phyloP scores from a whole-genome alignment of 2,329 filamentous ascomycete species.

The Fusarium devonianum region DNA sequence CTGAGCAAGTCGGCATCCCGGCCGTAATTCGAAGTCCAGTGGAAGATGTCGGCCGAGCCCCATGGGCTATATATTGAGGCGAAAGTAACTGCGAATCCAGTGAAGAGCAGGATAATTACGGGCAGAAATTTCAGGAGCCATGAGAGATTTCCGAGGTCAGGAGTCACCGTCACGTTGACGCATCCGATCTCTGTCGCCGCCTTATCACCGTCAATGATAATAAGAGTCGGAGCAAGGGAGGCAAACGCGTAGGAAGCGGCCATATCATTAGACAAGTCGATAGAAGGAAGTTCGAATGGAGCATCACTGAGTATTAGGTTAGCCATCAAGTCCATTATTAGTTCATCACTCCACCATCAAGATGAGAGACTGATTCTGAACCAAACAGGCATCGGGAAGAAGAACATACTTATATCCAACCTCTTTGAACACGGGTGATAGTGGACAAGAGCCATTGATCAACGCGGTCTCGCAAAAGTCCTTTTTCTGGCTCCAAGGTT shows the following conservation, averaged over 20 bases:
- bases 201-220: slow-evolving; percentile 77
- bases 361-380: too few relatives aligned
- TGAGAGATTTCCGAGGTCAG: slow-evolving; percentile 76
- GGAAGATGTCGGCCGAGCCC: slow-evolving; percentile 89
- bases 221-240: slow-evolving; percentile 72
- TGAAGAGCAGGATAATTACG: slow-evolving; percentile 77
- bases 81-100: slow-evolving; percentile 82
- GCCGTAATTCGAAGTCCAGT: slow-evolving; percentile 98
- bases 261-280: slow-evolving; percentile 78
- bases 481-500: slow-evolving; percentile 63
- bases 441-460: slow-evolving; percentile 72
- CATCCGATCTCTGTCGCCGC: slow-evolving; percentile 74
- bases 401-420: slow-evolving; percentile 48
- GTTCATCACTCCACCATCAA: too few relatives aligned
- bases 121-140: slow-evolving; percentile 79
- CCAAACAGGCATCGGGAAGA: not conserved
- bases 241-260: slow-evolving; percentile 85
- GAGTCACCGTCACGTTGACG: slow-evolving; percentile 82
- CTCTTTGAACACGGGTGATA: slow-evolving; percentile 73
- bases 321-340: not conserved
- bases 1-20: slow-evolving; percentile 90
- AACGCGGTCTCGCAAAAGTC: slow-evolving; percentile 72
- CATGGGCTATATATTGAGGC: slow-evolving; percentile 92
- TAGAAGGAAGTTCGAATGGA: slow-evolving; percentile 67
- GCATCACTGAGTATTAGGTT: slow-evolving; percentile 40